Evolutionary conservation across 495 filamentous ascomycete species (phyloP), one percentile per base, ranked within the genome.

Genomic region (Polyplosphaeria fusca): DNA sequence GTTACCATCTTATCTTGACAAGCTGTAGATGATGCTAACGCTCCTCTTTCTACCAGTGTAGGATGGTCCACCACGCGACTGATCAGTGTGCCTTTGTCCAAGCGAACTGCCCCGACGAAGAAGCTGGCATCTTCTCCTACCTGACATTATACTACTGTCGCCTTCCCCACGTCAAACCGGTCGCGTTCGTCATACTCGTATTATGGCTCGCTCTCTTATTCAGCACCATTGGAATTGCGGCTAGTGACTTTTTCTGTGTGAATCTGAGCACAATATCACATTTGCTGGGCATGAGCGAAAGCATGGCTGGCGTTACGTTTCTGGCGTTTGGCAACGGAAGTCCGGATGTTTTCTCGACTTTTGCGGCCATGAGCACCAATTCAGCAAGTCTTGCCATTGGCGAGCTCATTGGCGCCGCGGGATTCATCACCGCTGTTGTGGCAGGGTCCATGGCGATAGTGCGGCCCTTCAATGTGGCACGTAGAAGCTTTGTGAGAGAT

Each of bases 301-400:
- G 88, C 67, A 81, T 97, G 75, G 89, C 94, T 0, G 94, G 94
- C 22, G 94, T 98, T 16, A 99, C 94, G 1, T 95, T 99, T 64
- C 76, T 97, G 46, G 94, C 94, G 3, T 93, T 99, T 71, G 94
- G 94, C 48, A 99, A 99, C 73, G 94, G 94, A n/a, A 96, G 91
- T 60, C 94, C 94, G 0, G 94, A 99, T 71, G 91, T 99, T 16
- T 99, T 99, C 71, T 95, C 89, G 35, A 99, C 94, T 2, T 96
- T 97, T 67, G 94, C 92, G 25, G 94, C 94, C 54, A 97, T 99
- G 91, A 85, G 84, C 68, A 93, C 91, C 23, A 88, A 97, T 63
- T 95, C 90, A 65, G 94, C 91, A 2, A 96, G 91, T 71, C 78
- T 99, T 71, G 94, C 94, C 0, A 84, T 97, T 56, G 94, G 94